These are phyloP conservation scores for Cladosporium oxysporum DNA, from an alignment of 2,329 filamentous ascomycete species.

Conservation along the genomic window DNA sequence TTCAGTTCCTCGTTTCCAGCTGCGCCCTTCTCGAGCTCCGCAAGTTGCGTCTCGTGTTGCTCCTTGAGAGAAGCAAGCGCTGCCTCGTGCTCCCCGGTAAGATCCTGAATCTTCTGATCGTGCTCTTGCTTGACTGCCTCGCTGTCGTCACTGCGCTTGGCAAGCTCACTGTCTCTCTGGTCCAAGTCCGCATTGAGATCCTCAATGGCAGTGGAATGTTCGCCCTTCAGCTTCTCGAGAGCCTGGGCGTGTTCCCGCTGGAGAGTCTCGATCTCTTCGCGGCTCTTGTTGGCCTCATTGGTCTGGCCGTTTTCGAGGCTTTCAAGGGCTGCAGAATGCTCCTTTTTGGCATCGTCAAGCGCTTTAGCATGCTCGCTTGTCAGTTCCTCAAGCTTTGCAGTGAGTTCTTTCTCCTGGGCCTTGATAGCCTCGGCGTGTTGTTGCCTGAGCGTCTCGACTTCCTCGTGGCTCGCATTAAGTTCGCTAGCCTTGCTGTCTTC, in stretches of 20 bases:
- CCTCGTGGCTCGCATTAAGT: slow-evolving; percentile 1
- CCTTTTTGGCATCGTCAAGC: slow-evolving; percentile 26
- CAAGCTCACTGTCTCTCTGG: not conserved
- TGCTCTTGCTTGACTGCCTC: slow-evolving; percentile 1
- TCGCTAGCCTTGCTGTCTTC: not conserved
- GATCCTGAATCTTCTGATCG: not conserved
- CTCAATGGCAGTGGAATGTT: slow-evolving; percentile 22
- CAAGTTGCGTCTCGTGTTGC: slow-evolving; percentile 2
- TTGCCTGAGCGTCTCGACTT: slow-evolving; percentile 13
- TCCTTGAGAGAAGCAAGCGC: slow-evolving; percentile 19
- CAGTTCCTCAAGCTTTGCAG: not conserved
- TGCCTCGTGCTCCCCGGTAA: slow-evolving; percentile 11
- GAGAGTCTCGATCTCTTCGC: slow-evolving; percentile 8
- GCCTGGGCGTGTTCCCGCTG: slow-evolving; percentile 18
- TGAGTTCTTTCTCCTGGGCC: slow-evolving; percentile 19
- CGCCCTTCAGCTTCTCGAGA: slow-evolving; percentile 14
- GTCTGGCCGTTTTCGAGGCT: slow-evolving; percentile 13
- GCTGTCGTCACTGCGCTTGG: not conserved
- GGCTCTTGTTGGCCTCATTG: not conserved
- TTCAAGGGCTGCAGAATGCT: slow-evolving; percentile 20
- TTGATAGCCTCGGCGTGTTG: slow-evolving; percentile 18
- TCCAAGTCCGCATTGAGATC: slow-evolving; percentile 21
- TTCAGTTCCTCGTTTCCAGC: slow-evolving; percentile 6
- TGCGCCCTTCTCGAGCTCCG: not conserved
- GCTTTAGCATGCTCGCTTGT: slow-evolving; percentile 11